Conservation (phyloP, 2,329 filamentous ascomycete genomes). For the Xylaria sp. region DNA sequence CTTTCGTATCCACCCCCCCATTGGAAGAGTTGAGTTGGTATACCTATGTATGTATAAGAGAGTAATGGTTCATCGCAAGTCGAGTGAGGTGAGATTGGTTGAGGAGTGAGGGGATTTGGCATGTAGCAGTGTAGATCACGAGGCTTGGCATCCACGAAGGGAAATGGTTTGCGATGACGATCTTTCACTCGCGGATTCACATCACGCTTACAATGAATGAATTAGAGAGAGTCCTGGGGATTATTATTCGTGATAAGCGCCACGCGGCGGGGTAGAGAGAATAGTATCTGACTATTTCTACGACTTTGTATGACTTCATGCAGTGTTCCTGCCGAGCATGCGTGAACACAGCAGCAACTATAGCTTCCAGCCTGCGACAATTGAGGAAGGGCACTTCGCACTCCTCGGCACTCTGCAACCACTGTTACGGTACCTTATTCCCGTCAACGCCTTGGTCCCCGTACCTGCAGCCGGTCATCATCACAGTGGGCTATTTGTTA, state of each 20-base stretch:
- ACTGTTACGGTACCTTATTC: neutral
- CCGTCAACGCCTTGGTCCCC: neutral
- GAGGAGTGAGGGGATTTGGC: constrained; percentile 23
- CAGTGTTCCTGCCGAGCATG: neutral
- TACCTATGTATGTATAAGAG: neutral
- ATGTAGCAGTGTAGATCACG: constrained; percentile 22
- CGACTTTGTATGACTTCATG: neutral
- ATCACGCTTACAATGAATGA: neutral
- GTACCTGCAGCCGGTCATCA: constrained; percentile 26
- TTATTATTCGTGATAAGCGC: neutral
- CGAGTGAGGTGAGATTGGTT: constrained; percentile 8
- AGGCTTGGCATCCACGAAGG: constrained; percentile 27
- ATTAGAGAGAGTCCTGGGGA: neutral
- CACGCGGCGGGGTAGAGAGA: neutral
- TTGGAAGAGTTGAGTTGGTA: neutral
- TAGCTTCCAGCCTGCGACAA: no score
- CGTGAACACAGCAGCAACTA: neutral
- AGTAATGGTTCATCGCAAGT: constrained; percentile 5
- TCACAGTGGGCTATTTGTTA: neutral
- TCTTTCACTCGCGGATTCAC: constrained; percentile 1
- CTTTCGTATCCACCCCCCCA: neutral
- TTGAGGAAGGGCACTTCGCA: no score
- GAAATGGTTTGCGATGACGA: constrained; percentile 32
- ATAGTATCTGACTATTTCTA: neutral
- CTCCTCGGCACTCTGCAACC: neutral